phyloP scores from a whole-genome alignment of 495 filamentous ascomycete species.

The Articulospora tetracladia region DNA sequence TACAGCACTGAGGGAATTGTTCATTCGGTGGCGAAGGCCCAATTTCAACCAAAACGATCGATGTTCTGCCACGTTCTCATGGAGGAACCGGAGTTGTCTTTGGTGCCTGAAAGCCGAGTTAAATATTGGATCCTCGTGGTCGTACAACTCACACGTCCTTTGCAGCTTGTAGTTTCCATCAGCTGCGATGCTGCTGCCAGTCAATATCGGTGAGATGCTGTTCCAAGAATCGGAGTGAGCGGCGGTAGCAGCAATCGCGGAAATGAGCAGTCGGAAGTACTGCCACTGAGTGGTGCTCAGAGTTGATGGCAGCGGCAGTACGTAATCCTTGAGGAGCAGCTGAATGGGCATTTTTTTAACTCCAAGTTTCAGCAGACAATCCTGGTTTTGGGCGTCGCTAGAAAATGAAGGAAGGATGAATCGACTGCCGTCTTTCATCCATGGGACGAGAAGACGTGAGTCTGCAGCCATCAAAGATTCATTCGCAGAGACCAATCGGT shows the following conservation, averaged over 20 bases:
- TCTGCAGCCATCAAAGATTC: slow-evolving; percentile 5
- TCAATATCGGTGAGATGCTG: not conserved
- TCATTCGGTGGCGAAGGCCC: slow-evolving; percentile 14
- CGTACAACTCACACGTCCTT: slow-evolving; percentile 7
- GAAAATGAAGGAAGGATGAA: slow-evolving; percentile 9
- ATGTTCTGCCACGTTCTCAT: not conserved
- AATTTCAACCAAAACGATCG: slow-evolving; percentile 15
- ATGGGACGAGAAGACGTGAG: slow-evolving; percentile 11
- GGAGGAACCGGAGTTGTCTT: slow-evolving; percentile 11
- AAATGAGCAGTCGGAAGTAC: slow-evolving; percentile 7
- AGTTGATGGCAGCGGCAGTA: slow-evolving; percentile 13
- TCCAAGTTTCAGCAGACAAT: slow-evolving; percentile 9
- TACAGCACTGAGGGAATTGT: not conserved
- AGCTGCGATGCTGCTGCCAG: slow-evolving; percentile 6
- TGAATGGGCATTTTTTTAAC: not conserved
- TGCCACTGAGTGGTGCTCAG: not conserved
- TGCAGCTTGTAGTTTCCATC: slow-evolving; percentile 13
- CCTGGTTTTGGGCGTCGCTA: not conserved
- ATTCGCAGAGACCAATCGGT: slow-evolving; percentile 7
- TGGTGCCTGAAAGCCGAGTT: slow-evolving; percentile 16
- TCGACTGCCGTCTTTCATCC: slow-evolving; percentile 15
- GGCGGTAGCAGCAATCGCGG: not conserved
- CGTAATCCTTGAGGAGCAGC: slow-evolving; percentile 11
- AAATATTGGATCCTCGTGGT: slow-evolving; percentile 20
- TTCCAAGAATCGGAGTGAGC: not conserved